Evolutionary conservation across 768 basidiomycete species (phyloP), one percentile per base, ranked within the genome.

Genomic region (Piloderma croceum): DNA sequence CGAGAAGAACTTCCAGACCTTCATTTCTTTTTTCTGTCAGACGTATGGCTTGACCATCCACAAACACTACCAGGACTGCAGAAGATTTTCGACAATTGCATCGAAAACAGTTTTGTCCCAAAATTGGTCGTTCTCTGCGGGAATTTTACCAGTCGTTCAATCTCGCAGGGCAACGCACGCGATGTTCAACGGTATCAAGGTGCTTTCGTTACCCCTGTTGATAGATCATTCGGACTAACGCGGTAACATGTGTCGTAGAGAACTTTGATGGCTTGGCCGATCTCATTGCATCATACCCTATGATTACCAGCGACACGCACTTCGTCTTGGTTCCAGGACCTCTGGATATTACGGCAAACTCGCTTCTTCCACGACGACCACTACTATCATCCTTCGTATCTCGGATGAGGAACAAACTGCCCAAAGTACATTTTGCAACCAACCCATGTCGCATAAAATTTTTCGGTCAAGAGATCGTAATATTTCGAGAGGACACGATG

Each of bases 291-390:
- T 74, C 80, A 5, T 96, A 91, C 54, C 84, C 90, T 3, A 59
- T 72, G 33, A 82, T 98, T 37, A 77, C 81, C 17, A 75, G 81
- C 5, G 65, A 65, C 32, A 91, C 92, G 1, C 90, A 93, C 57
- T 96, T 98, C 60, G 77, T 98, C 39, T 79, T 99, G 48, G 83
- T 98, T 17, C 96, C 96, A 5, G 96, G 96, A 5, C 96, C 96
- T 2, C 67, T 88, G 37, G 96, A 99, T 63, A 74, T 94, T 19
- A 81, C 85, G 2, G 69, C 86, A 40, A 90, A 90, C 41, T 72
- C 82, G 7, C 76, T 83, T 17, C 64, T 96, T 10, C 96, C 96
- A 21, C 81, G 90, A 23, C 78, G 79, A 29, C 76, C 89, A 2
- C 69, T 99, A 21, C 75, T 97, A 4, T 77, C 85, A 1, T 74